Conservation (phyloP, 306 rosid species). For the Fragaria iinumae region DNA sequence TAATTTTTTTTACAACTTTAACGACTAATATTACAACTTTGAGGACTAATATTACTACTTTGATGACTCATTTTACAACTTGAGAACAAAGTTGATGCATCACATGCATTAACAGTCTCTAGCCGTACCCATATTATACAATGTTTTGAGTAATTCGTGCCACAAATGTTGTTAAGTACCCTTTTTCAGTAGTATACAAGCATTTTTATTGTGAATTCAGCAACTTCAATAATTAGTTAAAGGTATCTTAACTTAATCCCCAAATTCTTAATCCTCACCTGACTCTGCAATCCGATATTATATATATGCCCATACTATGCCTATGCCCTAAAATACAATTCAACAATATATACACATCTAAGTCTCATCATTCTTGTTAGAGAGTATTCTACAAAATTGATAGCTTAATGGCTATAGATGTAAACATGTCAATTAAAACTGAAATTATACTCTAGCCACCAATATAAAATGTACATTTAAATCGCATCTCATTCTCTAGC, state of each 20-base stretch:
- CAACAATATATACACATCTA: background rate
- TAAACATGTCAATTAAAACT: background rate
- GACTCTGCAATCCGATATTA: background rate
- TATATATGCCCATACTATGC: background rate
- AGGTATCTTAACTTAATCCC: background rate
- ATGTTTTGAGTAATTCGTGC: background rate
- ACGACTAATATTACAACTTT: too few species aligned
- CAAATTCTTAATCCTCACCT: background rate
- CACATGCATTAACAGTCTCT: too few species aligned
- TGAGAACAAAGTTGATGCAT: too few species aligned
- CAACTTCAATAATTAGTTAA: conserved; percentile 17
- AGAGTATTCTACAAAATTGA: background rate
- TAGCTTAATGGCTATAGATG: background rate
- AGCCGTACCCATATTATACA: too few species aligned
- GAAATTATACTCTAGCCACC: conserved; percentile 5
- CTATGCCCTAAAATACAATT: conserved; percentile 5
- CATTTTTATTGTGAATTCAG: conserved; percentile 14
- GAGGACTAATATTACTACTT: too few species aligned
- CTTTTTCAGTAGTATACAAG: conserved; percentile 20
- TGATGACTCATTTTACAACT: too few species aligned
- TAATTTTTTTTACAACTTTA: too few species aligned
- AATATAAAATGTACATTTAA: conserved; percentile 30
- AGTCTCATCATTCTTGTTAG: background rate
- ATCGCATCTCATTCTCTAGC: conserved; percentile 28
- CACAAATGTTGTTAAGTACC: background rate